These are phyloP conservation scores for Plicaturopsis crispa DNA, from an alignment of 768 basidiomycete genomes.

Conservation along the genomic window DNA sequence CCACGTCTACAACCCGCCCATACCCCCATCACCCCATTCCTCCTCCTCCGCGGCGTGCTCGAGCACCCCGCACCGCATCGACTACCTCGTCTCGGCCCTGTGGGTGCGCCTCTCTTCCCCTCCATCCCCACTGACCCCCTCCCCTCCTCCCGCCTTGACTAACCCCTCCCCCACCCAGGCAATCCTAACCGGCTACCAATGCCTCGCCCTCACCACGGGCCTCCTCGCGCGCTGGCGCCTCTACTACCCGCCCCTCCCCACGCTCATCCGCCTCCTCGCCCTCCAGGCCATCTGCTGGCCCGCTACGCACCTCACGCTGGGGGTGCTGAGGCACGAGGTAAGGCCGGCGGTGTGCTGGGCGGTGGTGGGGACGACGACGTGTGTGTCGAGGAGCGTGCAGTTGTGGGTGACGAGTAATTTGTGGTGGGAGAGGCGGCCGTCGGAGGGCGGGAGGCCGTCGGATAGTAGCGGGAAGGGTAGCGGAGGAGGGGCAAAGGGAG, in stretches of 20 bases:
- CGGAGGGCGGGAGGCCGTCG: constrained; percentile 15
- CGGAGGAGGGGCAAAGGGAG: constrained; percentile 9
- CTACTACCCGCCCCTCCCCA: constrained; percentile 84
- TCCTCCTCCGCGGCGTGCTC: constrained; percentile 2
- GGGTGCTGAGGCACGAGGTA: constrained; percentile 55
- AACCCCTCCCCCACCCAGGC: constrained; percentile 42
- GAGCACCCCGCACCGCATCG: constrained; percentile 42
- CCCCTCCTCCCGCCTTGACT: constrained; percentile 3
- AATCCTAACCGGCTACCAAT: constrained; percentile 83
- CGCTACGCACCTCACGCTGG: constrained; percentile 79
- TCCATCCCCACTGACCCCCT: not conserved
- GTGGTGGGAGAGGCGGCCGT: constrained; percentile 33
- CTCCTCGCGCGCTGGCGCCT: constrained; percentile 84
- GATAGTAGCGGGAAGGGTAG: constrained; percentile 13
- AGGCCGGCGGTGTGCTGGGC: constrained; percentile 89
- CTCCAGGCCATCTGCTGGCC: constrained; percentile 97
- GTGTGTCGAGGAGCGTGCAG: constrained; percentile 74
- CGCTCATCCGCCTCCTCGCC: constrained; percentile 85
- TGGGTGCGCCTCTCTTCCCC: constrained; percentile 45
- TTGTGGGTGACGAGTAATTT: constrained; percentile 97
- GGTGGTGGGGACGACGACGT: constrained; percentile 83
- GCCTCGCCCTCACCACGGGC: constrained; percentile 80
- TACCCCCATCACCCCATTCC: constrained; percentile 6
- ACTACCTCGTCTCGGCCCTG: constrained; percentile 59
- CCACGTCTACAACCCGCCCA: constrained; percentile 41